Percentiles rank a stretch among this genome's conserved stretches.
Conservation (phyloP, 257 asterid species). For the Anisodus acutangulus region DNA sequence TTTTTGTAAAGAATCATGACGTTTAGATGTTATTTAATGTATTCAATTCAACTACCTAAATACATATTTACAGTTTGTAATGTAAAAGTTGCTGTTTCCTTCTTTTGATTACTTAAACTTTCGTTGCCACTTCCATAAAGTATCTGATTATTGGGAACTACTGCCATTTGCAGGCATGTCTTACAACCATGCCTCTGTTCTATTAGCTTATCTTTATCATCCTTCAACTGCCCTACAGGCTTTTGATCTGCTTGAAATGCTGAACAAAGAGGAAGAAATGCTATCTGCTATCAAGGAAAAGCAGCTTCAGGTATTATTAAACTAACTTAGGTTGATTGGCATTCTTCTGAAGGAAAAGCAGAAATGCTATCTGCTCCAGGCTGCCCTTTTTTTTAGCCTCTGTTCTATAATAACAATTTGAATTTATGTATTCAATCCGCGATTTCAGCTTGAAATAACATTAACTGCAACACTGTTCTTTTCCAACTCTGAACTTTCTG, state of each 20-base stretch:
- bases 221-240: conserved; percentile 41
- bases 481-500: conserved; percentile 17
- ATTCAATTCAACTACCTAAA: background rate
- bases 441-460: background rate
- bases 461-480: conserved; percentile 7
- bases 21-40: background rate
- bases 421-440: background rate
- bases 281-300: conserved; percentile 52
- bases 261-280: conserved; percentile 76
- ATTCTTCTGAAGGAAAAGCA: background rate
- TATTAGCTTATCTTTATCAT: conserved; percentile 29
- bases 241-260: conserved; percentile 73
- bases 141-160: conserved; percentile 6
- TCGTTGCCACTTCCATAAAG: background rate
- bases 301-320: background rate
- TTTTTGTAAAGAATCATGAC: background rate
- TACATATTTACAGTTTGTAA: conserved; percentile 3
- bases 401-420: background rate
- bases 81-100: background rate
- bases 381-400: background rate
- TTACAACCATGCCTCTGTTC: conserved; percentile 59
- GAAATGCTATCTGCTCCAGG: too few species aligned
- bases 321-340: background rate
- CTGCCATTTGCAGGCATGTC: conserved; percentile 58
- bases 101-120: background rate